Conservation (phyloP, 306 rosid genomes). For the Pterocarpus santalinus region DNA sequence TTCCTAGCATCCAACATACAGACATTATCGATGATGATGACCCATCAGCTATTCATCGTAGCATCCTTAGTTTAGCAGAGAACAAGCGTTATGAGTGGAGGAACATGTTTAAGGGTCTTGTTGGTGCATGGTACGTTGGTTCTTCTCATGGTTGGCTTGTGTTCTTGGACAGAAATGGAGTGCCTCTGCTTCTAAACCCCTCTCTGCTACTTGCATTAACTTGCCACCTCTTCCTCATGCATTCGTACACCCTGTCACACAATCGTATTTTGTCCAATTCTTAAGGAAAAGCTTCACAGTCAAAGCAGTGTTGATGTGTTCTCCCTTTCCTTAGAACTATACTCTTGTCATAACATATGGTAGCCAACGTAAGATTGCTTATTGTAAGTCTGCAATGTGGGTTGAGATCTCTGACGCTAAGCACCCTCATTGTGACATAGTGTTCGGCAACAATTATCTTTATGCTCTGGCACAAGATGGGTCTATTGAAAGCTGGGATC, state of each 20-base stretch:
- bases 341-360: not conserved
- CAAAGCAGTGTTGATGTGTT: conserved; percentile 18
- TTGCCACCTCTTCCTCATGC: not conserved
- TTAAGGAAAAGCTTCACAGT: not conserved
- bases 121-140: conserved; percentile 30
- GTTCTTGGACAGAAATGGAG: not conserved
- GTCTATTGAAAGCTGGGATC: conserved; percentile 21
- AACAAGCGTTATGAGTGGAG: not conserved
- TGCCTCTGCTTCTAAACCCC: conserved; percentile 20
- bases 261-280: not conserved
- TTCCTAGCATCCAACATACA: not conserved
- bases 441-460: conserved; percentile 19
- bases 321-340: not conserved
- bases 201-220: not conserved
- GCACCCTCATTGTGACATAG: conserved; percentile 28
- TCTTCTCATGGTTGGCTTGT: conserved; percentile 31
- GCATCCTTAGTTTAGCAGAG: not conserved
- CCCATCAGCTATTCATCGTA: not conserved
- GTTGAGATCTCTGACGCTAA: not conserved
- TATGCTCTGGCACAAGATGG: conserved; percentile 30
- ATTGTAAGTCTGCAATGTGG: not conserved
- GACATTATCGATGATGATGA: not conserved
- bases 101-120: not conserved
- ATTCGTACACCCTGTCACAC: not conserved
- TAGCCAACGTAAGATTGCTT: not conserved